Base-by-base conservation (phyloP, 345 rosid genomes). In the Laguncularia racemosa region DNA sequence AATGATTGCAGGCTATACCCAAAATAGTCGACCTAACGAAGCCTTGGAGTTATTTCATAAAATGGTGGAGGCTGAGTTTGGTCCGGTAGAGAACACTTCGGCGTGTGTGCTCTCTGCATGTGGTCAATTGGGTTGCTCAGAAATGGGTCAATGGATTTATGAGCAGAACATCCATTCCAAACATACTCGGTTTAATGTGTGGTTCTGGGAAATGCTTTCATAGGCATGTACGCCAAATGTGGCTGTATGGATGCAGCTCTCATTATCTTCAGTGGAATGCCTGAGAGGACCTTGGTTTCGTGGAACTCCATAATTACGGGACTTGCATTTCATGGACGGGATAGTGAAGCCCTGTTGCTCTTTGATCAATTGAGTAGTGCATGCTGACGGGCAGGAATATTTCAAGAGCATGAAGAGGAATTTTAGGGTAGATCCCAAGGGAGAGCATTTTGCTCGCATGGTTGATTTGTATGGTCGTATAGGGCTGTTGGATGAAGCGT, bases 301-400 rank as follows among this genome's bases (percentile, higher is more conserved):
- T 76, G 81, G 81, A 76, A 76, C 58, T 76, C 77, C 28, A 73
- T 77, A 68, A 69, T 77, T 52, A 56, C 59, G 13, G 78, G 73
- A 6, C 64, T 52, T 21, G 78, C 81, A 49, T 56, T 55, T 62
- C 81, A 77, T 56, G 81, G 81, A 47, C 52, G 46, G 1, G 65
- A 68, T 16, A 18, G 52, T 50, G 66, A 67, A 70, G 81, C 78
- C 59, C 68, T 77, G n/a, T 3, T 9, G 44, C 54, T 58, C 50
- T 77, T 77, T 28, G 66, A 73, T 51, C 71, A 38, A 38, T 52
- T 73, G 70, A 38, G 4, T 77, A 59, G 64, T 73, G 19, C n/a
- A n/a, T n/a, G 16, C 64, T 1, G 70, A 73, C 58, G 81, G 78
- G 47, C 59, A 1, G 51, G 65, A 52, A 18, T 58, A 57, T 66